phyloP scores from a whole-genome alignment of 106 monocot genomes.

The Dendrobium chrysotoxum region DNA sequence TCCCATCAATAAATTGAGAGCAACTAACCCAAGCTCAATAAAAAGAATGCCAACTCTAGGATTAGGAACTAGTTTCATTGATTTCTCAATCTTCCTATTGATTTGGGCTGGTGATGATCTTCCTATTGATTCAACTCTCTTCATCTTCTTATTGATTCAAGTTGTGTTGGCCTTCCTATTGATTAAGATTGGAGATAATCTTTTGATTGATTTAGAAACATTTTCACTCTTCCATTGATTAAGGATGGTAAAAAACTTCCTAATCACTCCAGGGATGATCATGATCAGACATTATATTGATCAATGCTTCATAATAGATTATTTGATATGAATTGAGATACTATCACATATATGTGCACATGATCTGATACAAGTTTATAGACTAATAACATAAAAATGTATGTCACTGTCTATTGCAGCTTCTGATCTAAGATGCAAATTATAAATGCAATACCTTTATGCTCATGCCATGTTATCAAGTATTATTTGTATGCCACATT shows the following conservation, averaged over 20 bases:
- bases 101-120: not conserved
- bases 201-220: not conserved
- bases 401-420: not conserved
- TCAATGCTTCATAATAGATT: not conserved
- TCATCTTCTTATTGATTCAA: not conserved
- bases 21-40: not conserved
- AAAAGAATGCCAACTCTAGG: not conserved
- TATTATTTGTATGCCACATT: not conserved
- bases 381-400: not conserved
- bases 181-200: not conserved
- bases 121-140: not conserved
- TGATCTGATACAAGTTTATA: not conserved
- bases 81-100: not conserved
- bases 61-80: not conserved
- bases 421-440: not conserved
- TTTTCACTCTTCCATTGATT: not conserved
- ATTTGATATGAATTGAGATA: not conserved
- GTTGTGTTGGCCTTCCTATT: not conserved
- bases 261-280: not conserved
- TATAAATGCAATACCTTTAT: not conserved
- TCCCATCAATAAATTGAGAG: not conserved
- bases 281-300: not conserved
- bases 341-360: no score
- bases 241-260: not conserved
- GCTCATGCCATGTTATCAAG: not conserved